Percentiles rank a stretch among this genome's conserved stretches.
Evolutionary conservation across 176 grass and related monocot genomes (phyloP).

Genomic region (Guadua angustifolia): DNA sequence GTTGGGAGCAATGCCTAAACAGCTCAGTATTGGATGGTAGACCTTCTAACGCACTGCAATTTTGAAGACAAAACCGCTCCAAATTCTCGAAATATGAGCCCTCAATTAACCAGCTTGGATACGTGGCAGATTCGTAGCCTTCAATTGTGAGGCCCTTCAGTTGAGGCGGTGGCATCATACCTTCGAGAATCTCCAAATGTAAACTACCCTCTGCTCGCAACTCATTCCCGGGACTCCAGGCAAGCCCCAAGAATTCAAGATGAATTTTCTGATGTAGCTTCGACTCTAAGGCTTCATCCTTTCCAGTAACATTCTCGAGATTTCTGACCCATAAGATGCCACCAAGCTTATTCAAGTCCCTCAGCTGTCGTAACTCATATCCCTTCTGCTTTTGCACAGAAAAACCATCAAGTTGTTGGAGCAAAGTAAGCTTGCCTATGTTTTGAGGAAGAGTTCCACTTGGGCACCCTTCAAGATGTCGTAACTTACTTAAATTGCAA

Average conservation of each 20-base stretch:
- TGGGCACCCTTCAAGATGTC: not conserved
- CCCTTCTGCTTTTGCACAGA: not conserved
- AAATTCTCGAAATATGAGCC: conserved; percentile 16
- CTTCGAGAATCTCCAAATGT: conserved; percentile 26
- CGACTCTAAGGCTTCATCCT: conserved; percentile 4
- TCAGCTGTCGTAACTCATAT: conserved; percentile 11
- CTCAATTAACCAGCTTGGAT: conserved; percentile 28
- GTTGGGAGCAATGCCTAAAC: not conserved
- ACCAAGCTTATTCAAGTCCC: conserved; percentile 2
- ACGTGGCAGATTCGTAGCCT: not conserved
- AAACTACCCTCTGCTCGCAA: not conserved
- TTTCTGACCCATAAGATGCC: not conserved
- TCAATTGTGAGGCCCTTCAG: accelerated
- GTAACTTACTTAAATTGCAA: conserved; percentile 16
- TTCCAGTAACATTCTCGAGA: conserved; percentile 10
- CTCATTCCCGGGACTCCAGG: not conserved
- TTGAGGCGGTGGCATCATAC: not conserved
- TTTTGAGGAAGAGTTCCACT: too few relatives aligned
- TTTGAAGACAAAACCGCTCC: not conserved
- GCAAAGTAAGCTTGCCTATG: conserved; percentile 31
- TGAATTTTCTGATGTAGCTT: not conserved
- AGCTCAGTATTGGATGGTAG: not conserved
- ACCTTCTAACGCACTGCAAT: not conserved
- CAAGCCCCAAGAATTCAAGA: not conserved
- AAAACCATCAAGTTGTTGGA: not conserved